phyloP scores from a whole-genome alignment of 2,329 filamentous ascomycete genomes.

The Ophiostoma novo-ulmi region DNA sequence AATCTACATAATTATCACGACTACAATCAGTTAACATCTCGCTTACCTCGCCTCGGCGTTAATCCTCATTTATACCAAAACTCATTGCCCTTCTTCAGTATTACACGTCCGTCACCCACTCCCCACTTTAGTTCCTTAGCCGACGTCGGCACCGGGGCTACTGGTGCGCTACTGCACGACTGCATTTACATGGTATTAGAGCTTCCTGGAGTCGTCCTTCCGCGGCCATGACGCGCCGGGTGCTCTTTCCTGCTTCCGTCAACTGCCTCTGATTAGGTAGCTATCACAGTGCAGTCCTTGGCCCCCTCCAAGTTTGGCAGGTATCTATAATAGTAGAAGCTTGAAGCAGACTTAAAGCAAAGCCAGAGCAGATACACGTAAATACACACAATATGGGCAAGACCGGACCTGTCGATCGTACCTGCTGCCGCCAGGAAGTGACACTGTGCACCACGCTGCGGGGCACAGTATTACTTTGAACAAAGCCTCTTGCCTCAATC shows the following conservation, averaged over 20 bases:
- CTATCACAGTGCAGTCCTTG: not conserved
- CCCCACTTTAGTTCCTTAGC: not conserved
- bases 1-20: not conserved
- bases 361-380: not conserved
- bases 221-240: not conserved
- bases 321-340: too few species aligned
- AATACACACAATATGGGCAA: not conserved
- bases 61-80: not conserved
- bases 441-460: not conserved
- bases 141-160: not conserved
- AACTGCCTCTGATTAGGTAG: not conserved
- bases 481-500: not conserved
- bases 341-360: not conserved
- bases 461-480: not conserved
- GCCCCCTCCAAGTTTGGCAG: not conserved
- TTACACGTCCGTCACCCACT: not conserved
- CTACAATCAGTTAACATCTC: not conserved
- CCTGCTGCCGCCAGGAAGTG: not conserved
- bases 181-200: not conserved
- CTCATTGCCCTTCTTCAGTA: not conserved
- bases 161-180: not conserved
- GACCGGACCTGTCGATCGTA: not conserved
- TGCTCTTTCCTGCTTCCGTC: not conserved
- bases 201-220: not conserved
- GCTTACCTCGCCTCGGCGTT: conserved; percentile 3